Base-by-base conservation (phyloP, 805 yeast species). In the Phaffomyces antillensis region DNA sequence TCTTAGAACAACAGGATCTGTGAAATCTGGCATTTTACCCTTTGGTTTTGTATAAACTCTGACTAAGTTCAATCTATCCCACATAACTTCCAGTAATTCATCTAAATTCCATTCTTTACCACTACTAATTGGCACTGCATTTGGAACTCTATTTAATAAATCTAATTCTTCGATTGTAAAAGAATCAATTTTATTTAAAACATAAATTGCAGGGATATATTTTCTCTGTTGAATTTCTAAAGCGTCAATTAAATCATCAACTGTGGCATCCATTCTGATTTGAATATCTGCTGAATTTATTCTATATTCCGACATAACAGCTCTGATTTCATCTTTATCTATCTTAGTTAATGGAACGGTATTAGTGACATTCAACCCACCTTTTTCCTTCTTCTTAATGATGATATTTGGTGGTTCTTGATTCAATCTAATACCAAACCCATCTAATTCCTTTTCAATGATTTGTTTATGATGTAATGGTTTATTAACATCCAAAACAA, bases 11-110 rank as follows among this genome's bases (percentile, higher is more conserved):
- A 93, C 93, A 2, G 99, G 99, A 58, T 93, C 98, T 34, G 74
- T 73, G 65, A 91, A 93, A 65, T 93, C 99, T 9, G 99, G 99
- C 55, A 83, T 72, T 55, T 73, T 77, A 26, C 98, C 98, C 73
- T 89, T 93, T 42, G 99, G 99, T 61, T 91, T 93, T 7, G 99
- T 93, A 68, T 91, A 93, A 18, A 93, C 96, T 62, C 99, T 81
- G 36, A 91, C 98, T 59, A 93, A 72, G 55, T 86, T 82, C 58
- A 93, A 76, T 62, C 83, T 78, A 44, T 82, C 86, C 99, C 99
- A 93, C 98, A 93, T 93, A 62, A 80, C 73, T 60, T 91, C 96
- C 55, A 93, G 72, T 54, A 93, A 74, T 66, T 91, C 98, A 66
- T 93, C 99, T 61, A 93, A 71, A 62, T 93, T 93, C 99, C 99